Conservation (phyloP, 2,329 filamentous ascomycete species). For the Zymoseptoria brevis region DNA sequence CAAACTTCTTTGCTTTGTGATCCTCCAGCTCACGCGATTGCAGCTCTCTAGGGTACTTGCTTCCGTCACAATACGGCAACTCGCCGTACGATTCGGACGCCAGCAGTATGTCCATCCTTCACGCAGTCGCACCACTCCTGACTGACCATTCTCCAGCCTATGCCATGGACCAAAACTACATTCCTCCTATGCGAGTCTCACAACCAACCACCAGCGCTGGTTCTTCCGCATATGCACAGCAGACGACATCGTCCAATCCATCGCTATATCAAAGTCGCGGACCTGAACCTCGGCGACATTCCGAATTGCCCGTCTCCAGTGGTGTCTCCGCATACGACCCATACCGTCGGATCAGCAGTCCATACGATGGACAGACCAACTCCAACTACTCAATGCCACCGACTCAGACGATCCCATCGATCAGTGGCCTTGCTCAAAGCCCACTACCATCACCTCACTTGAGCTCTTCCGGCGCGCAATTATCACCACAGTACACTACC, state of each 20-base stretch:
- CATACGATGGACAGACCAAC: constrained; percentile 20
- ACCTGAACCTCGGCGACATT: constrained; percentile 19
- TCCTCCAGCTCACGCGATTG: constrained; percentile 12
- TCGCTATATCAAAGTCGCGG: constrained; percentile 25
- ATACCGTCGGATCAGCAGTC: constrained; percentile 24
- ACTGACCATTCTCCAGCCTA: constrained; percentile 18
- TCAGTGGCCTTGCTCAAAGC: constrained; percentile 29
- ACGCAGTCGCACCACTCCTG: not conserved
- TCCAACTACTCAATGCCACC: constrained; percentile 22
- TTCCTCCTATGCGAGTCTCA: constrained; percentile 27
- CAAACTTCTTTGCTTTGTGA: not conserved
- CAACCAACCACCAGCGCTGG: constrained; percentile 21
- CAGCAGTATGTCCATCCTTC: constrained; percentile 21
- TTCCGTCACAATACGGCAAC: constrained; percentile 30
- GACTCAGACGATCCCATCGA: constrained; percentile 25
- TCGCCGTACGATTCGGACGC: constrained; percentile 23
- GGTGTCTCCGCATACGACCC: constrained; percentile 18
- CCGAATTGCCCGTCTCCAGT: constrained; percentile 19
- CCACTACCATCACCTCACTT: constrained; percentile 26
- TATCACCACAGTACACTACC: constrained; percentile 21
- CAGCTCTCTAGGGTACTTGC: constrained; percentile 30
- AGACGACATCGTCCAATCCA: constrained; percentile 22
- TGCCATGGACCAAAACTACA: constrained; percentile 27
- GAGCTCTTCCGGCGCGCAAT: constrained; percentile 10
- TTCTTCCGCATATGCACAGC: constrained; percentile 21